Evolutionary conservation across 345 rosid genomes (phyloP), one percentile per base, ranked within the genome.

Genomic region (Hypericum perforatum): DNA sequence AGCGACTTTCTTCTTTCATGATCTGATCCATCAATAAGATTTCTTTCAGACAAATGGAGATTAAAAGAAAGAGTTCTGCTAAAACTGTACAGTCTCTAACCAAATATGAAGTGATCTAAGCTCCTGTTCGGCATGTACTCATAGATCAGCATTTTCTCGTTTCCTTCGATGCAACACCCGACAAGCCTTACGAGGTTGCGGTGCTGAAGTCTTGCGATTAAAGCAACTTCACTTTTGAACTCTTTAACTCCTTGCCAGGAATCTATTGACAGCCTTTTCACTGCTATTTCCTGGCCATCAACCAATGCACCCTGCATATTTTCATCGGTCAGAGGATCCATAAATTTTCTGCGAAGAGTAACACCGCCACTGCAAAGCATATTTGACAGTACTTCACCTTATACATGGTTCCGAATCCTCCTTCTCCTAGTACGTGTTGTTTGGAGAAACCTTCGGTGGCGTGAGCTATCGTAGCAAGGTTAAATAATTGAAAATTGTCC

Each of bases 121-220:
- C 78, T 76, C 53, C 57, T 56, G 60, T 73, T 73, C 29, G 71
- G 67, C 78, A 76, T 52, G 62, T 59, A 76, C 41, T 76, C 74
- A 22, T 73, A 73, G 11, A 73, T 51, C 42, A 75, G 36, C 44
- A 71, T 55, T 52, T 64, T 68, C 53, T 69, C 72, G 7, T 66
- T 69, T 63, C 53, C 47, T 6, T 75, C 74, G 0, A 76, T 57
- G 75, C 83, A 78, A 43, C 72, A 78, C 45, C 84, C 84, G 4
- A 69, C 14, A 3, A 81, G 69, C 50, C 48, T 65, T 11, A 76
- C 80, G 49, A 78, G 84, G 62, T 74, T 81, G 58, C 71, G 65
- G 67, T 81, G 84, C 53, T 81, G 82, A n/a, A 81, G 79, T 43
- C 68, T 78, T 5, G 79, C 71, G 3, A 71, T 74, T 37, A 76